phyloP scores from a whole-genome alignment of 2,329 filamentous ascomycete genomes.

The Juglanconis juglandina region DNA sequence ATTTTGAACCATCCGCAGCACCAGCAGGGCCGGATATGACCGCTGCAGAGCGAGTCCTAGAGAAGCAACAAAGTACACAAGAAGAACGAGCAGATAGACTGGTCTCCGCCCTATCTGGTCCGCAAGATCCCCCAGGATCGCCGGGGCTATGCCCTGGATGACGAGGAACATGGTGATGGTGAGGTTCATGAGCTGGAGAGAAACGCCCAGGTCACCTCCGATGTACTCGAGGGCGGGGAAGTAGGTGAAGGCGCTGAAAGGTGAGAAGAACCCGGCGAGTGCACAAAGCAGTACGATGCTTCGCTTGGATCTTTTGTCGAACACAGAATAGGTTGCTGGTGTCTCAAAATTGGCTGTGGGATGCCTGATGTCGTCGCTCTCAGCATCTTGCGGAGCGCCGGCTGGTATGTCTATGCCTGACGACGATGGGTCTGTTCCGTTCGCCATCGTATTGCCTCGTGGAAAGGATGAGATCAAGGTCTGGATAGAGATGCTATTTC shows the following conservation, averaged over 20 bases:
- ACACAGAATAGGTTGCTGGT: neutral
- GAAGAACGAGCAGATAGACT: conserved; percentile 3
- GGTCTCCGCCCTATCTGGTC: conserved; percentile 14
- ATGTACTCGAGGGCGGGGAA: conserved; percentile 24
- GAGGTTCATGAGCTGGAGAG: conserved; percentile 30
- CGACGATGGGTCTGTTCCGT: too few species aligned
- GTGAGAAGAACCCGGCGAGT: conserved; percentile 24
- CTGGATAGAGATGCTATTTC: too few species aligned
- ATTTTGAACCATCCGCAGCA: conserved; percentile 2
- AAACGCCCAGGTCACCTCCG: conserved; percentile 21
- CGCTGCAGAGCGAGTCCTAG: neutral
- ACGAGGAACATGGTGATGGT: conserved; percentile 41
- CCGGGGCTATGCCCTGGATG: conserved; percentile 35
- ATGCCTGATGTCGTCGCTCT: too few species aligned
- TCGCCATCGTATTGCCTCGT: too few species aligned
- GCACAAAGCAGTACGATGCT: neutral
- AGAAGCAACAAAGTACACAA: neutral
- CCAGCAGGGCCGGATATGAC: neutral
- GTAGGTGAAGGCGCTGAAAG: conserved; percentile 26
- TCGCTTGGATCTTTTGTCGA: neutral
- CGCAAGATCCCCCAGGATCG: conserved; percentile 13
- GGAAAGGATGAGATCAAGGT: too few species aligned
- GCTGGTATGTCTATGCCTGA: too few species aligned
- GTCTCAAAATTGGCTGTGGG: neutral
- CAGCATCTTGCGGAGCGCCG: too few species aligned